Conservation (phyloP, 371 early-diverging fungal genomes). For the Vairimorpha ceranae region DNA sequence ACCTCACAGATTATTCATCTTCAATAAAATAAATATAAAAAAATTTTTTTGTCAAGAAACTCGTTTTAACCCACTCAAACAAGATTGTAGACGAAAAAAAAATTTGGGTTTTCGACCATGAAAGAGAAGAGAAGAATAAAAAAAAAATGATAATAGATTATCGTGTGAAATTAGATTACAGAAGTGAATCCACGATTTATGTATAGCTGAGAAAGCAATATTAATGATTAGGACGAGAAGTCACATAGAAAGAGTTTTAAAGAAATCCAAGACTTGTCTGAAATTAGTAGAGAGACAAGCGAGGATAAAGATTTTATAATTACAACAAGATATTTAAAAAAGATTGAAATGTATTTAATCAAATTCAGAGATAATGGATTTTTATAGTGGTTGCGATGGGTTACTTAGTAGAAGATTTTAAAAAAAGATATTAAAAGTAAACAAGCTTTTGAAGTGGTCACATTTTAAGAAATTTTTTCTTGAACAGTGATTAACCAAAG, state of each 20-base stretch:
- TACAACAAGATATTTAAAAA: not conserved
- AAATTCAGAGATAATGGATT: not conserved
- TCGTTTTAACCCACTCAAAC: too few relatives aligned
- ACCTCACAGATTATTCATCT: too few relatives aligned
- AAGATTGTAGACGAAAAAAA: not conserved
- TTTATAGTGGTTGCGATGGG: not conserved
- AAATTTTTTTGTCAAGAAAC: too few relatives aligned
- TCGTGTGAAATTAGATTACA: conserved; percentile 17
- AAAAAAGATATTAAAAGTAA: not conserved
- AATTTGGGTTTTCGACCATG: not conserved
- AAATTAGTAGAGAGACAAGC: conserved; percentile 6
- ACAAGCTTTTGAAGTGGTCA: not conserved
- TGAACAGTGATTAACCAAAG: too few relatives aligned
- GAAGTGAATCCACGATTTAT: not conserved
- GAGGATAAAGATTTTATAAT: not conserved
- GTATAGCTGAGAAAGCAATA: not conserved
- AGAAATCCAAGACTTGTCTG: conserved; percentile 25
- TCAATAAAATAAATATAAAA: too few relatives aligned
- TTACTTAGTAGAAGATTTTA: conserved; percentile 21
- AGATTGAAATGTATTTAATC: not conserved
- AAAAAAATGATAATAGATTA: not conserved
- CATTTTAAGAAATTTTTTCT: not conserved
- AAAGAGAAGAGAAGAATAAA: conserved; percentile 2
- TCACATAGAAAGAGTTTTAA: conserved; percentile 9
- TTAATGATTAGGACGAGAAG: conserved; percentile 16